Percentiles rank a stretch among this genome's conserved stretches.
phyloP scores from a whole-genome alignment of 169 alveolate genomes.

The Plasmodium inui region DNA sequence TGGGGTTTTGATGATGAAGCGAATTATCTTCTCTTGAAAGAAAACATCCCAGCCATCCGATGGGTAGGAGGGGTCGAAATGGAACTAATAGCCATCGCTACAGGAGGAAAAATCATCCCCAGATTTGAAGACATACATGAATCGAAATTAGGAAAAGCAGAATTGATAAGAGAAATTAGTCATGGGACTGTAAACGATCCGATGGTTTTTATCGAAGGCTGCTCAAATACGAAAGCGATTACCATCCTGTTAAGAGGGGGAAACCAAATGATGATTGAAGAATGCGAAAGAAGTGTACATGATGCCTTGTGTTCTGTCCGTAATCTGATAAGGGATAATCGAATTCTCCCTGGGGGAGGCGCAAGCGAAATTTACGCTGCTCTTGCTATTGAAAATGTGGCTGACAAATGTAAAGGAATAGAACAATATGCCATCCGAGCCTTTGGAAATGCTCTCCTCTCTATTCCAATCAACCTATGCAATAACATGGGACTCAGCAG shows the following conservation, averaged over 20 bases:
- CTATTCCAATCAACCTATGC: conserved; percentile 96
- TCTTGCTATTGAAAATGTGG: conserved; percentile 92
- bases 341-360: conserved; percentile 98
- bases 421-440: conserved; percentile 99
- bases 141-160: conserved; percentile 97
- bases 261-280: conserved; percentile 96
- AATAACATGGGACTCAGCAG: conserved; percentile 97
- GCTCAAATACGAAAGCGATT: conserved; percentile 95
- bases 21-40: conserved; percentile 91
- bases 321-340: conserved; percentile 88
- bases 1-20: conserved; percentile 99
- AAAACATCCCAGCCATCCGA: conserved; percentile 96
- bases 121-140: conserved; percentile 95
- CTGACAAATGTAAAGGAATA: conserved; percentile 92
- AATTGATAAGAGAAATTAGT: conserved; percentile 92
- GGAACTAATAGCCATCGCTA: conserved; percentile 99
- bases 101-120: conserved; percentile 98
- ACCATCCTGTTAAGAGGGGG: conserved; percentile 98
- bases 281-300: conserved; percentile 98
- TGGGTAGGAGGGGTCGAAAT: conserved; percentile 99
- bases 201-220: conserved; percentile 96
- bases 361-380: conserved; percentile 97
- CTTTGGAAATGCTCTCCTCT: conserved; percentile 97
- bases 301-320: conserved; percentile 99
- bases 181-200: conserved; percentile 96